A percentile compares a stretch with the other conserved stretches of the same genome.
These are phyloP conservation scores for Tetracentron sinense DNA, from an alignment of 164 flowering plant genomes.

Conservation along the genomic window DNA sequence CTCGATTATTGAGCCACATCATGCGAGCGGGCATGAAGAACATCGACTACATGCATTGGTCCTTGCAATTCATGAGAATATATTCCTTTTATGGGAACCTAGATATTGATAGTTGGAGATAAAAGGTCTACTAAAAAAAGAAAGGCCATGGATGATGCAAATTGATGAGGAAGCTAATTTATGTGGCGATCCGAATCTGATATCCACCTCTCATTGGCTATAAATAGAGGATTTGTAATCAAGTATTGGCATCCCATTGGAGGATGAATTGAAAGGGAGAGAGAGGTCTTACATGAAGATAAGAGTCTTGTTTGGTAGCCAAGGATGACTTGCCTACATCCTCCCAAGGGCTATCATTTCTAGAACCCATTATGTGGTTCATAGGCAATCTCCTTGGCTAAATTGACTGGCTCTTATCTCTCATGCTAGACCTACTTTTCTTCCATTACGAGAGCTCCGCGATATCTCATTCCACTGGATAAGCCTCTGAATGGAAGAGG, in stretches of 20 bases:
- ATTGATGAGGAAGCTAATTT: too few species aligned
- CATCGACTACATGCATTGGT: too few species aligned
- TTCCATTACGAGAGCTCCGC: too few species aligned
- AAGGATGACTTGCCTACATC: constrained; percentile 59
- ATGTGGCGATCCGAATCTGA: constrained; percentile 3
- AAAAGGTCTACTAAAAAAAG: too few species aligned
- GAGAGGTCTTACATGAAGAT: constrained; percentile 50
- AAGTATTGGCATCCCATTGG: not conserved
- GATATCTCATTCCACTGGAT: too few species aligned
- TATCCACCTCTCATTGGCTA: not conserved
- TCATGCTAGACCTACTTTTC: constrained; percentile 42
- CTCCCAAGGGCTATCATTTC: constrained; percentile 3
- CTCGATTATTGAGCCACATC: too few species aligned
- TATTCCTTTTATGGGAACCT: too few species aligned
- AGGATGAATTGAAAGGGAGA: constrained; percentile 16
- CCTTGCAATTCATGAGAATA: too few species aligned
- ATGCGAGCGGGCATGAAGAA: too few species aligned
- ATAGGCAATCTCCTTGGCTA: constrained; percentile 54
- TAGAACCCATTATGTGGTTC: constrained; percentile 8
- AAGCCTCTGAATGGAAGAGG: too few species aligned
- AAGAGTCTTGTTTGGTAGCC: constrained; percentile 49
- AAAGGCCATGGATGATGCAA: too few species aligned
- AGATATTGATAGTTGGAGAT: too few species aligned
- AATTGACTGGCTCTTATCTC: constrained; percentile 38
- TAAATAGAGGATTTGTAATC: constrained; percentile 11